A percentile compares a stretch with the other conserved stretches of the same genome.
phyloP scores from a whole-genome alignment of 768 basidiomycete genomes.

The Lyophyllum atratum region DNA sequence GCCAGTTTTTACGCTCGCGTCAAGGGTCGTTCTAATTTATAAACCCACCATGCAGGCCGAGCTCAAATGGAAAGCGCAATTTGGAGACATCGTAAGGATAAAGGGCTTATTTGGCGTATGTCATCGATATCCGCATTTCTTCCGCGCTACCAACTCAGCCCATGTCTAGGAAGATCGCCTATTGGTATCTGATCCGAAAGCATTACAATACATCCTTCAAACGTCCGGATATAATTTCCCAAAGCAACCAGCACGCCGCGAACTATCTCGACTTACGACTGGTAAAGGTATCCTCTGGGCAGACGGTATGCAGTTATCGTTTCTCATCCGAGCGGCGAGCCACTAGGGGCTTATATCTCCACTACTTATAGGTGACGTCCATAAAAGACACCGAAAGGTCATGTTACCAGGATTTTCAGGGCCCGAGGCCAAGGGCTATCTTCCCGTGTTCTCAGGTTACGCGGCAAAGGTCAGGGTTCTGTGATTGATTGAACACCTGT shows the following conservation, averaged over 20 bases:
- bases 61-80: conserved; percentile 45
- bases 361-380: conserved; percentile 31
- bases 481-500: conserved; percentile 8
- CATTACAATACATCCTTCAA: conserved; percentile 45
- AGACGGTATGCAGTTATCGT: conserved; percentile 31
- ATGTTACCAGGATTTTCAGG: conserved; percentile 49
- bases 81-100: conserved; percentile 40
- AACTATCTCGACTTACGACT: conserved; percentile 32
- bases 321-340: not conserved
- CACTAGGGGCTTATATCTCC: too few species aligned
- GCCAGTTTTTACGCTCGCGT: conserved; percentile 9
- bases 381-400: conserved; percentile 48
- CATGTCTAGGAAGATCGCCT: conserved; percentile 42
- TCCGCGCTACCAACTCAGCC: not conserved
- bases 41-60: conserved; percentile 30
- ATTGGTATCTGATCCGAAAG: conserved; percentile 50
- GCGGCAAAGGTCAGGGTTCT: conserved; percentile 29
- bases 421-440: conserved; percentile 42
- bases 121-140: not conserved
- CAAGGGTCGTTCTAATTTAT: not conserved
- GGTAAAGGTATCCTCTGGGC: conserved; percentile 42
- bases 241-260: conserved; percentile 40
- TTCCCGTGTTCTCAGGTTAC: conserved; percentile 40
- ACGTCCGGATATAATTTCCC: conserved; percentile 44
- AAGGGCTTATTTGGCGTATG: conserved; percentile 40